Conservation (phyloP, 2,329 filamentous ascomycete species). For the Ophiobolus disseminans region DNA sequence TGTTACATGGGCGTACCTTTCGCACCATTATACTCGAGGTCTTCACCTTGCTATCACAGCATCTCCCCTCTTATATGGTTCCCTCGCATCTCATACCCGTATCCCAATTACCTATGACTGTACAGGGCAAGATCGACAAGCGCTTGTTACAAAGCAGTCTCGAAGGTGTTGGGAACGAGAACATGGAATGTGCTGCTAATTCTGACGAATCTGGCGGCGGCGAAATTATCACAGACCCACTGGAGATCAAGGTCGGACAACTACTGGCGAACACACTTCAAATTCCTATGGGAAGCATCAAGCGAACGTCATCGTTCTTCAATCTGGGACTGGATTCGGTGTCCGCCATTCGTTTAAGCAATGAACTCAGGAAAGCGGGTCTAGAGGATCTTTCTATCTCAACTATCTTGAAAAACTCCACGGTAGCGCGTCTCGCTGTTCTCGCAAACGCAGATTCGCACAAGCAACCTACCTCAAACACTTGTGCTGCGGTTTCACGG, state of each 20-base stretch:
- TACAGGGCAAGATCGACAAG: slow-evolving; percentile 77
- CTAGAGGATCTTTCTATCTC: slow-evolving; percentile 68
- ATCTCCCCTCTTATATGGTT: slow-evolving; percentile 78
- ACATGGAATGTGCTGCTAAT: slow-evolving; percentile 54
- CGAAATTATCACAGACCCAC: slow-evolving; percentile 56
- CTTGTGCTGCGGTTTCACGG: slow-evolving; percentile 14
- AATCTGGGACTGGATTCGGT: slow-evolving; percentile 85
- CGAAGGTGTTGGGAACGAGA: slow-evolving; percentile 52
- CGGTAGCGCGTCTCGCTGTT: slow-evolving; percentile 65
- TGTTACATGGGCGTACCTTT: slow-evolving; percentile 49
- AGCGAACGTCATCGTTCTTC: slow-evolving; percentile 74
- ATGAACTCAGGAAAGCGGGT: slow-evolving; percentile 58
- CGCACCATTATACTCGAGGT: slow-evolving; percentile 50
- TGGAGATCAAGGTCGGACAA: slow-evolving; percentile 64
- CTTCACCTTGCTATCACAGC: slow-evolving; percentile 61
- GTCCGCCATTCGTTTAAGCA: slow-evolving; percentile 75
- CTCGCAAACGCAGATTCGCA: not conserved
- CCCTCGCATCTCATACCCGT: slow-evolving; percentile 77
- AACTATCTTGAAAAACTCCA: slow-evolving; percentile 71
- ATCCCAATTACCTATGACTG: slow-evolving; percentile 71
- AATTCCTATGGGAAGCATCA: slow-evolving; percentile 57
- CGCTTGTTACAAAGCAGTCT: slow-evolving; percentile 60
- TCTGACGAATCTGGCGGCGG: slow-evolving; percentile 39
- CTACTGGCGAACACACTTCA: slow-evolving; percentile 61
- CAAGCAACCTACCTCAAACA: not conserved